Evolutionary conservation across 2,329 filamentous ascomycete genomes (phyloP), one percentile per base, ranked within the genome.

Genomic region (Aspergillus fumigatiaffinis): DNA sequence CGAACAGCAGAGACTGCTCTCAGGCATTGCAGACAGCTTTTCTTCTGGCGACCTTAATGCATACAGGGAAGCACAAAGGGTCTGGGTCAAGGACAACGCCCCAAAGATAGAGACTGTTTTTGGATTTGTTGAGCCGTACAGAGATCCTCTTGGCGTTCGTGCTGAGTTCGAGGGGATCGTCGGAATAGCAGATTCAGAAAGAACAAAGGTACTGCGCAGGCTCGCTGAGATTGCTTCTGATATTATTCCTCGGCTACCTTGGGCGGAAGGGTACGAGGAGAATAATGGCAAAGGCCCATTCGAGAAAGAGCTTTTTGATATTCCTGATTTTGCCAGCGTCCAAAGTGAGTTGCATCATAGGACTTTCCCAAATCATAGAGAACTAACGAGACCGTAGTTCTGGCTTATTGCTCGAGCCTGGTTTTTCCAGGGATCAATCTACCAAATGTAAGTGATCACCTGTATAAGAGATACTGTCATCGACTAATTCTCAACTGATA

Each of bases 101-200:
- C 81, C 61, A 0, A 70, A 73, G 52, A 81, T 83, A 3, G 82
- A 83, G 68, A 77, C 73, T 9, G 80, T 82, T 50, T 77, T 83
- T 58, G 81, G 80, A 6, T 83, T 83, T 66, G 77, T 83, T 54
- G 80, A 83, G 66, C 81, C 81, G 0, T 83, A 83, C 63, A 71
- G 80, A 50, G 82, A 84, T 61, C 81, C 81, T 2, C 76, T 81
- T 57, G 81, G 80, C 23, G 78, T 81, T 20, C 77, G 81, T 47
- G 79, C 79, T 10, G 81, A 84, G 59, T 84, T 79, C 76, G 77
- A 82, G 68, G 81, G 79, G 9, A 80, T 83, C 52, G 63, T 71
- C 21, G 60, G 64, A 3, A 63, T 73, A 42, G 55, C 62, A 4
- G 63, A 73, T 49, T 38, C 58, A 17, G 55, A 59, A 4, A 65